Conservation (phyloP, 768 basidiomycete genomes). For the Mycena vitilis region DNA sequence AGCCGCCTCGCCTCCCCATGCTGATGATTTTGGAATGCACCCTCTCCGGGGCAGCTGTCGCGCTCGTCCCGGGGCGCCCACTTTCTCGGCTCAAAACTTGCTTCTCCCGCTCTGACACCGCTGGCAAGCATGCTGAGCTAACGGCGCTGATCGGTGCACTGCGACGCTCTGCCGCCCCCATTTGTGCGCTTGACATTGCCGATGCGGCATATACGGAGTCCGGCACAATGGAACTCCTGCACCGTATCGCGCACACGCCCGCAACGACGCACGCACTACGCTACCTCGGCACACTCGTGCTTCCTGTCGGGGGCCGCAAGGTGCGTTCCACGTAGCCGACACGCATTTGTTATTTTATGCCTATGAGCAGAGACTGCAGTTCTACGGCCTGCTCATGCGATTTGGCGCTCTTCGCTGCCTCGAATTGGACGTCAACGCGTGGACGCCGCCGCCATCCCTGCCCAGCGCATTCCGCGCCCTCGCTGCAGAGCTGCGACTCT, state of each 20-base stretch:
- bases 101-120: slow-evolving; percentile 63
- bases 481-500: slow-evolving; percentile 69
- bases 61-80: slow-evolving; percentile 67
- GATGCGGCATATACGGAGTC: slow-evolving; percentile 67
- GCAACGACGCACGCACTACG: slow-evolving; percentile 53
- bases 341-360: neutral
- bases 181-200: slow-evolving; percentile 70
- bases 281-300: slow-evolving; percentile 73
- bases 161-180: slow-evolving; percentile 53
- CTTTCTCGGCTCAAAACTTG: slow-evolving; percentile 75
- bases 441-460: slow-evolving; percentile 68
- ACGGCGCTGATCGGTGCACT: slow-evolving; percentile 59
- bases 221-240: slow-evolving; percentile 67
- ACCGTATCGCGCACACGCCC: slow-evolving; percentile 51
- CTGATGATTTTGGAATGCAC: slow-evolving; percentile 73
- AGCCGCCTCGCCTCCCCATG: slow-evolving; percentile 49
- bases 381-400: slow-evolving; percentile 70
- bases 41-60: slow-evolving; percentile 71
- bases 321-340: slow-evolving; percentile 45
- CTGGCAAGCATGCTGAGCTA: slow-evolving; percentile 67
- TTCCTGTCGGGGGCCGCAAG: slow-evolving; percentile 68
- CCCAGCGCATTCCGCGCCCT: slow-evolving; percentile 68
- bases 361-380: slow-evolving; percentile 61
- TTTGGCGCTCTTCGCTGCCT: slow-evolving; percentile 63
- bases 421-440: slow-evolving; percentile 74